Conservation (phyloP, 495 filamentous ascomycete species). For the Cryomyces antarcticus region DNA sequence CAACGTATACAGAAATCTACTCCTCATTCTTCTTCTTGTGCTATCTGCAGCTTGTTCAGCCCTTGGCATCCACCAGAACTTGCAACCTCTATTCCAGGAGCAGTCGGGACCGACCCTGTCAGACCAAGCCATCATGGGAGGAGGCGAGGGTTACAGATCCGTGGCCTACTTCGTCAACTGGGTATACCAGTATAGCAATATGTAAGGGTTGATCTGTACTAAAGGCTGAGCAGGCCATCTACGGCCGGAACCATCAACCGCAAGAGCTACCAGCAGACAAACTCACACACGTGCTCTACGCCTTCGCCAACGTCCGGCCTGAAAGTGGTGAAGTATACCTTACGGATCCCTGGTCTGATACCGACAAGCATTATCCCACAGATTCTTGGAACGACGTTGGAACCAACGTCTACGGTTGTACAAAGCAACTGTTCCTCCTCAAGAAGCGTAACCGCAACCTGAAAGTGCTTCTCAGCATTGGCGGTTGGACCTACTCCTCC, state of each 20-base stretch:
- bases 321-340: constrained; percentile 66
- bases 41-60: no score
- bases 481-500: constrained; percentile 85
- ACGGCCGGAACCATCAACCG: constrained; percentile 63
- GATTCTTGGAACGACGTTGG: constrained; percentile 50
- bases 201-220: neutral
- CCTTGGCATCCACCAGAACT: no score
- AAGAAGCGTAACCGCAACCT: constrained; percentile 77
- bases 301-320: constrained; percentile 64
- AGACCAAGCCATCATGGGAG: constrained; percentile 18
- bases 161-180: constrained; percentile 83
- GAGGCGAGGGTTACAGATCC: constrained; percentile 31
- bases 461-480: constrained; percentile 82
- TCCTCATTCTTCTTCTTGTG: no score
- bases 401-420: constrained; percentile 52
- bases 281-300: constrained; percentile 80
- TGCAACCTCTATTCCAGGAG: no score
- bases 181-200: constrained; percentile 18
- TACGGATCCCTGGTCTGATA: constrained; percentile 69
- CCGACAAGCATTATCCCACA: constrained; percentile 66
- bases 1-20: no score
- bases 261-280: constrained; percentile 75
- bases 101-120: no score
- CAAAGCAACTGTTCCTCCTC: constrained; percentile 83
- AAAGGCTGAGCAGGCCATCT: constrained; percentile 47